A percentile compares a stretch with the other conserved stretches of the same genome.
phyloP scores from a whole-genome alignment of 192 early-diverging fungal species.

The Tieghemiomyces parasiticus region DNA sequence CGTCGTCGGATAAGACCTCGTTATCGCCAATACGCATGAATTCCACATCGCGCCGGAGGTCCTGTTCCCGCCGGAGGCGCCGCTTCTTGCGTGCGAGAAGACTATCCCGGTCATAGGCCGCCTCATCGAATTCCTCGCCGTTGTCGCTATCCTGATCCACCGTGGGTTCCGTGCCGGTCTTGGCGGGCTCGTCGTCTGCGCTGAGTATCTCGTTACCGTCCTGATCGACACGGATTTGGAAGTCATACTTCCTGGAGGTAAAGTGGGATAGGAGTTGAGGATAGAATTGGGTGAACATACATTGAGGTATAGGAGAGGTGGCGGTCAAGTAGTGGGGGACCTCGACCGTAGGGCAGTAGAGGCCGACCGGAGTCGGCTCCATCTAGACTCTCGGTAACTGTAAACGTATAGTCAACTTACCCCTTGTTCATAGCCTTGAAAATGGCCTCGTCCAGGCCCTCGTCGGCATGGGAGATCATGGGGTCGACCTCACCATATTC shows the following conservation, averaged over 20 bases:
- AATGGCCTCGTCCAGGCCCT: not conserved
- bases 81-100: not conserved
- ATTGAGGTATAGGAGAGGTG: not conserved
- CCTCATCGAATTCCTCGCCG: not conserved
- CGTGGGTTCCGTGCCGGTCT: not conserved
- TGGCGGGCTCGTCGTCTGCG: no score
- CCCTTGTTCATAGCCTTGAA: not conserved
- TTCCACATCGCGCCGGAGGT: slow-evolving; percentile 10
- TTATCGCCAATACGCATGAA: not conserved
- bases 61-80: not conserved
- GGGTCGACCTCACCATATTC: slow-evolving; percentile 5
- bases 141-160: not conserved
- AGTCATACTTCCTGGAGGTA: not conserved
- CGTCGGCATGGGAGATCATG: not conserved
- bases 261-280: not conserved
- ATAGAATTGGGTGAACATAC: not conserved
- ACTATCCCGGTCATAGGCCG: not conserved
- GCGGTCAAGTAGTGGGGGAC: not conserved
- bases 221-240: not conserved
- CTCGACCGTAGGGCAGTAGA: not conserved
- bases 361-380: not conserved
- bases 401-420: not conserved
- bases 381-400: not conserved
- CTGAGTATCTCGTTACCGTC: no score
- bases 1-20: not conserved